These are phyloP conservation scores for Phyllosticta citrichinensis DNA, from an alignment of 2,329 filamentous ascomycete genomes.

Conservation along the genomic window DNA sequence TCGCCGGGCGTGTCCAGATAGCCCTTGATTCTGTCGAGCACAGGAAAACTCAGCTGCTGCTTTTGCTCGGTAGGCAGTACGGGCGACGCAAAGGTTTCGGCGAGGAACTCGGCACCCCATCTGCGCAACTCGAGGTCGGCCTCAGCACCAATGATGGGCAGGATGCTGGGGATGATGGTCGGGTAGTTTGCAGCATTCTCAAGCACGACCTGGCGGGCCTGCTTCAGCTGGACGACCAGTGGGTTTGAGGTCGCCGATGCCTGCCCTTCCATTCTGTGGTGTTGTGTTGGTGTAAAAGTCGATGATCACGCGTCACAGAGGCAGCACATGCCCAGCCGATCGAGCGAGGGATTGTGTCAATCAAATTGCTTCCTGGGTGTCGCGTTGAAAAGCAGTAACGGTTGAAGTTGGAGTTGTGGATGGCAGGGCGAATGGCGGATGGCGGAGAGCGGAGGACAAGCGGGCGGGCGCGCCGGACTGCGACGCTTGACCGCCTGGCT, in stretches of 20 bases:
- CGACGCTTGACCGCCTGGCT: not conserved
- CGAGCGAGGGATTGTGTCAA: not conserved
- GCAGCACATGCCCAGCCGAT: not conserved
- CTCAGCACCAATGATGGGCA: slow-evolving; percentile 77
- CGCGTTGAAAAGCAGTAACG: not conserved
- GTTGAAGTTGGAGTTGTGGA: not conserved
- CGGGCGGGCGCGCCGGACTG: not conserved
- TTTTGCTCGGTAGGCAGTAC: slow-evolving; percentile 68
- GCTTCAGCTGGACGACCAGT: slow-evolving; percentile 67
- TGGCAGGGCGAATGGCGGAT: not conserved
- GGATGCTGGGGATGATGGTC: slow-evolving; percentile 80
- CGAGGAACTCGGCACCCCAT: slow-evolving; percentile 95
- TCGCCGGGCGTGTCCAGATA: slow-evolving; percentile 44
- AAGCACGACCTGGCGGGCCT: slow-evolving; percentile 81
- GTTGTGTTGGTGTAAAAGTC: not conserved
- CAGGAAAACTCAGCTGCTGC: slow-evolving; percentile 64
- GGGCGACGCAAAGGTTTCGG: slow-evolving; percentile 93
- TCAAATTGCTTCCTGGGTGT: not conserved
- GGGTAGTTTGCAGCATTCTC: slow-evolving; percentile 81
- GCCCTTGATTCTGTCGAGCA: slow-evolving; percentile 60
- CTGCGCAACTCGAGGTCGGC: slow-evolving; percentile 63
- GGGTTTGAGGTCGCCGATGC: slow-evolving; percentile 3
- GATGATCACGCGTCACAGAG: not conserved
- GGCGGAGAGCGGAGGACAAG: not conserved
- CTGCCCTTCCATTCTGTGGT: not conserved